These are phyloP conservation scores for Rhizophlyctis rosea DNA, from an alignment of 192 early-diverging fungal genomes.

Conservation along the genomic window DNA sequence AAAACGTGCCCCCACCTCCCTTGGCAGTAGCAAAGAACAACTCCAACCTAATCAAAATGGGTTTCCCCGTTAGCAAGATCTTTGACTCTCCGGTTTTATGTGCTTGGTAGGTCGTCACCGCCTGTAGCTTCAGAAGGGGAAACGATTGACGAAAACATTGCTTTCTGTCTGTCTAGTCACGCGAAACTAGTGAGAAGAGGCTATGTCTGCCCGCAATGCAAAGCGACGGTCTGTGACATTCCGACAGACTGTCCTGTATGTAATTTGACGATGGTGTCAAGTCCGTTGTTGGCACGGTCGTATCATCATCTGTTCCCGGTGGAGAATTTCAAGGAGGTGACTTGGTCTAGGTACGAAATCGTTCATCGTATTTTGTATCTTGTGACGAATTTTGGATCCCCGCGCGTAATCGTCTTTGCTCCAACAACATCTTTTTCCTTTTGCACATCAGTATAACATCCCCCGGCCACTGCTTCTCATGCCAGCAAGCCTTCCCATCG, in stretches of 20 bases:
- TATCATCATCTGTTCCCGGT: constrained; percentile 96
- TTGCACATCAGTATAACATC: not conserved
- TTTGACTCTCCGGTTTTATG: constrained; percentile 61
- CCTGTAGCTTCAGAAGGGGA: not conserved
- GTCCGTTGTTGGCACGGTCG: constrained; percentile 84
- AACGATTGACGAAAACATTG: constrained; percentile 7
- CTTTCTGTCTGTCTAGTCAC: constrained; percentile 34
- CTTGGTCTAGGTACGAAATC: constrained; percentile 25
- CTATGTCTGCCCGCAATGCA: constrained; percentile 83
- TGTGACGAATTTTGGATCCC: constrained; percentile 1
- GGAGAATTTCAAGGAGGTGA: constrained; percentile 72
- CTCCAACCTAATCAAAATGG: constrained; percentile 80
- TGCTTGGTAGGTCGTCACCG: constrained; percentile 58
- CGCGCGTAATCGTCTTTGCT: no score
- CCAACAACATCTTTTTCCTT: not conserved
- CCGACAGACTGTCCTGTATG: constrained; percentile 94
- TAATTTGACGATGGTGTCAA: constrained; percentile 80
- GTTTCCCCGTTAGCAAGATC: constrained; percentile 67
- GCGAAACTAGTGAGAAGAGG: constrained; percentile 70
- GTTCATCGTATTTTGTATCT: constrained; percentile 13
- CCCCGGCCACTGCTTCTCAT: constrained; percentile 19
- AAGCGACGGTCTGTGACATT: constrained; percentile 77
- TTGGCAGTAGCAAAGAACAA: constrained; percentile 49
- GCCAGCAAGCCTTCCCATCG: constrained; percentile 18
- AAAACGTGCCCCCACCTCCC: constrained; percentile 84